A percentile compares a stretch with the other conserved stretches of the same genome.
These are phyloP conservation scores for Magnusiomyces ingens DNA, from an alignment of 1,139 yeast species.

Conservation along the genomic window DNA sequence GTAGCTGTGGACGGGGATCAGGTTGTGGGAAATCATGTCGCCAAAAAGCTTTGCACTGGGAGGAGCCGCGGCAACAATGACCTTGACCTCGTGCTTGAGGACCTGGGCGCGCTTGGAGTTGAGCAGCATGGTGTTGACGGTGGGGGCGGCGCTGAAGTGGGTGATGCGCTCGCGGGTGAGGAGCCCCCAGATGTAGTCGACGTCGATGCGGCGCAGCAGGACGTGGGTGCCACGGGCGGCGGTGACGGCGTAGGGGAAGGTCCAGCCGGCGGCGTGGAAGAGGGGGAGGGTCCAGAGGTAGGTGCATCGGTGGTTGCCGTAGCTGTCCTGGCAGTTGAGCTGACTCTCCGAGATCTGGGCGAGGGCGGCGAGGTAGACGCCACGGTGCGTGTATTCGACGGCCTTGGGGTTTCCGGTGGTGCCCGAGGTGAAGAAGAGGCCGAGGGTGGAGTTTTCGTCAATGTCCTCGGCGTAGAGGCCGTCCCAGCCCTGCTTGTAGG, in stretches of 20 bases:
- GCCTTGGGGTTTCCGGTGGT: constrained; percentile 78
- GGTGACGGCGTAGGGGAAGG: constrained; percentile 37
- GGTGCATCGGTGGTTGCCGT: constrained; percentile 29
- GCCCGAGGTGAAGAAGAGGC: constrained; percentile 57
- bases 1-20: constrained; percentile 53
- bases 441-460: constrained; percentile 30
- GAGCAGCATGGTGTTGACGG: constrained; percentile 35
- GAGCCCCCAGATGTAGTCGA: constrained; percentile 33
- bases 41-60: constrained; percentile 34
- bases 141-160: constrained; percentile 37
- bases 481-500: constrained; percentile 20
- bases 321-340: constrained; percentile 29
- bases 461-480: constrained; percentile 25
- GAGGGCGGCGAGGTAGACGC: constrained; percentile 32
- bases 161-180: constrained; percentile 30
- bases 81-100: constrained; percentile 28
- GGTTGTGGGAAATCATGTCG: constrained; percentile 32
- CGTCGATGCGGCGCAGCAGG: constrained; percentile 34
- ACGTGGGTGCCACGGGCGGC: constrained; percentile 36
- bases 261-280: constrained; percentile 39
- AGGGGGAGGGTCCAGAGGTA: constrained; percentile 38
- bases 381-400: constrained; percentile 53
- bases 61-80: constrained; percentile 37
- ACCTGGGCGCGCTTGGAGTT: constrained; percentile 29
- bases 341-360: constrained; percentile 32